Base-by-base conservation (phyloP, 768 basidiomycete genomes). In the Termitomyces titanicus region DNA sequence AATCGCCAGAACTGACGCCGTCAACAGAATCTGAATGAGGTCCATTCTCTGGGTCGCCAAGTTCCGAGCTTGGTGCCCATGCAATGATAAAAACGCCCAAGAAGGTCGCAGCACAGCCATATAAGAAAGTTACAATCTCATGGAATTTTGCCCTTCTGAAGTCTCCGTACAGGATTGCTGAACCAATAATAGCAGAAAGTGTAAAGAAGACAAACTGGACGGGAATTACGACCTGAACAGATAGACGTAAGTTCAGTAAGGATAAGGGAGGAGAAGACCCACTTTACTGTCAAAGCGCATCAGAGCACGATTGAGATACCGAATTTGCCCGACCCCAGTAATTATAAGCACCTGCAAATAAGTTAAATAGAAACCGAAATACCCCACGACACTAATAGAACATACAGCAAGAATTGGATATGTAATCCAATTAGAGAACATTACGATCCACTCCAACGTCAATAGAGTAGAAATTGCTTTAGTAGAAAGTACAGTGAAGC, bases 191-290 rank as follows among this genome's bases (percentile, higher is more conserved):
- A 5, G 92, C 93, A 5, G 92, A 93, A 34, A 98, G 77, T 24
- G 92, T 95, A 74, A 98, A 98, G 53, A 94, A 79, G 29, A 96
- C 93, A 68, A 97, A 98, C 75, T 98, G 95, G 13, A 86, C 87
- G 5, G 95, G 96, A 59, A 98, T 92, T 24, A 98, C 95, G 50
- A 87, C 80, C 90, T 92, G 57, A 54, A 46, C 34, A n/a, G 52
- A 54, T n/a, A 38, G 17, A 46, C 20, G 39, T 17, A 40, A 39
- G 54, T 11, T 49, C 20, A 27, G 35, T 18, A 37, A 17, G 20
- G 17, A 12, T 48, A 34, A 45, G 33, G 56, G 22, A 18, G 12
- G 33, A 24, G 40, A 25, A 18, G 27, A 63, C 70, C 51, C 61
- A 90, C 89, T 74, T 97, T 96, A 70, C 90, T 86, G 66, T 97